phyloP scores from a whole-genome alignment of 495 filamentous ascomycete genomes.

The Trichocladium antarcticum region DNA sequence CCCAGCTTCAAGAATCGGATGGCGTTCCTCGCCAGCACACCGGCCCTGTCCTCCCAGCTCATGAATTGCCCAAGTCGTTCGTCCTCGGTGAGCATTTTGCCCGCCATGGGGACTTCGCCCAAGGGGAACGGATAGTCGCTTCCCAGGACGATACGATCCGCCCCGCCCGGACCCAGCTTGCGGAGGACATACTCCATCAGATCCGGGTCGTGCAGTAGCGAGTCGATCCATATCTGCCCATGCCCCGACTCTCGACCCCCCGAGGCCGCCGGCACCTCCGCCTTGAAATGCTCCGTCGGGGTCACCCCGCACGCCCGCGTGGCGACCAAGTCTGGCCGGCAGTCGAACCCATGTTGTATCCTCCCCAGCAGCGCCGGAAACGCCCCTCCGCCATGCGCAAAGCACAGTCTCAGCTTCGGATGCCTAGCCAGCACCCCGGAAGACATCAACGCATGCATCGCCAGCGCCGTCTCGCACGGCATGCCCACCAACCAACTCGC shows the following conservation, averaged over 20 bases:
- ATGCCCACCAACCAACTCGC: constrained; percentile 22
- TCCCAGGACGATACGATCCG: constrained; percentile 15
- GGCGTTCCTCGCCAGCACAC: constrained; percentile 16
- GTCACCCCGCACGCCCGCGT: constrained; percentile 12
- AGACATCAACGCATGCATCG: constrained; percentile 17
- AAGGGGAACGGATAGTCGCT: constrained; percentile 25
- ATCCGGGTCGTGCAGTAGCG: constrained; percentile 21
- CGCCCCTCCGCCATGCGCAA: constrained; percentile 23
- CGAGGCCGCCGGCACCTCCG: background rate
- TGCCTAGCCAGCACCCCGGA: constrained; percentile 18
- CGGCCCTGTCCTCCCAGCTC: constrained; percentile 18
- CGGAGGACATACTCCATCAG: constrained; percentile 18
- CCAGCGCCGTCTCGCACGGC: constrained; percentile 24
- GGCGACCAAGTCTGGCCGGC: constrained; percentile 23
- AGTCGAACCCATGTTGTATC: constrained; percentile 22
- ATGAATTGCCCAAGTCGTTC: constrained; percentile 17
- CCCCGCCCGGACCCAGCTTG: constrained; percentile 18
- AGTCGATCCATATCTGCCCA: constrained; percentile 23
- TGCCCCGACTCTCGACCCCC: background rate
- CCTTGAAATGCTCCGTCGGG: constrained; percentile 16
- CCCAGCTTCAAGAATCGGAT: constrained; percentile 19
- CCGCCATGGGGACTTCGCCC: constrained; percentile 21
- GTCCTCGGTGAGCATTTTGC: constrained; percentile 18
- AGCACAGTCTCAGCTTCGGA: constrained; percentile 19
- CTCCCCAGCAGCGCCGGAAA: constrained; percentile 22